Evolutionary conservation across 495 filamentous ascomycete genomes (phyloP), one percentile per base, ranked within the genome.

Genomic region (Xylaria acuta): DNA sequence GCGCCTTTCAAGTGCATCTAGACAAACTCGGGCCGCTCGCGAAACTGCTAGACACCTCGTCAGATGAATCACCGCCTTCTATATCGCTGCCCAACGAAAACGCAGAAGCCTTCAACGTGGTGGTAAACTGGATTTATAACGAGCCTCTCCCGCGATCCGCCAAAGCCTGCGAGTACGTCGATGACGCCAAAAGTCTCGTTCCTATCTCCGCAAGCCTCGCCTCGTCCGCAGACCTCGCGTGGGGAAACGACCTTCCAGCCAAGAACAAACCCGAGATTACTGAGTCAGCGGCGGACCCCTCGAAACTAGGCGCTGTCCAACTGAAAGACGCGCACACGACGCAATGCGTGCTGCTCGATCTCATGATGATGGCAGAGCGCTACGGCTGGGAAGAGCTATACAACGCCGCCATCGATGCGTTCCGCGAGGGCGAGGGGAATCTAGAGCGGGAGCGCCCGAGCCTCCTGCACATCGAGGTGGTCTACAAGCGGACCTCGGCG

Each of bases 321-420:
- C 30, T 56, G 1, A 14, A 62, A 20, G 18, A 41, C 5, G 45
- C 56, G 51, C 53, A 69, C 34, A 5, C 36, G 14, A 65, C 63
- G 2, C 70, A 75, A 58, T 62, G 71, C 12, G 45, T 69, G 16
- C 51, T 75, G 16, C 66, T 77, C 56, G 43, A 66, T 25, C 67
- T 77, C 18, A 71, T 68, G 70, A 54, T 75, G 47, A 54, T 77
- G 1, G 75, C 75, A 2, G 75, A 77, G 27, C 67, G 27, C 1
- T 62, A 67, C 34, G 54, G 40, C 7, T 77, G 70, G 75, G 49
- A 53, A 3, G 38, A 27, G 25, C 70, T 77, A 27, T 77, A 70
- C 64, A 75, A 77, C 38, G 73, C 43, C 30, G 67, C 73, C 25
- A 68, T 77, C 5, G 41, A 67, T 5, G 45, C 54, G 16, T 77